Conservation (phyloP, 2,329 filamentous ascomycete genomes). For the Clarireedia hainanense region DNA sequence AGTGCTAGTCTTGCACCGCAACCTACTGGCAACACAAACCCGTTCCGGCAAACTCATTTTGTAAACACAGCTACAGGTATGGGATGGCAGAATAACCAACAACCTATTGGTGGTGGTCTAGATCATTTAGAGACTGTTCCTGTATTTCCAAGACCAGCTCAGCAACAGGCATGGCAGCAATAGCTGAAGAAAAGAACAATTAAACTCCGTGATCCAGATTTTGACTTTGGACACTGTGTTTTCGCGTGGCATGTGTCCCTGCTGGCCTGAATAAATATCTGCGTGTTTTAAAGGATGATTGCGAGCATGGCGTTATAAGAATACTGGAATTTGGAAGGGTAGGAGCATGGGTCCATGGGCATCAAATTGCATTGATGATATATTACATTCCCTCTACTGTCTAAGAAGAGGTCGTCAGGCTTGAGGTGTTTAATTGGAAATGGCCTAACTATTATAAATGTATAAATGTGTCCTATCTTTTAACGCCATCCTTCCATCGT, state of each 20-base stretch:
- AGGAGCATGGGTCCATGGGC: conserved; percentile 8
- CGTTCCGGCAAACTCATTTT: conserved; percentile 86
- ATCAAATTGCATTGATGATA: conserved; percentile 20
- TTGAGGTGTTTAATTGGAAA: conserved; percentile 12
- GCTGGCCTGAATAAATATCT: conserved; percentile 1
- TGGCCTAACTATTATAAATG: conserved; percentile 1
- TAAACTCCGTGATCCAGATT: background rate
- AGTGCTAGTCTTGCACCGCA: conserved; percentile 54
- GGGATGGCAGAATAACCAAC: conserved; percentile 76
- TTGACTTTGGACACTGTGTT: conserved; percentile 1
- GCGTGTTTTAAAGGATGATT: conserved; percentile 13
- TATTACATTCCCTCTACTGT: conserved; percentile 17
- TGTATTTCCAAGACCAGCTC: conserved; percentile 75
- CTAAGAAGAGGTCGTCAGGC: conserved; percentile 5
- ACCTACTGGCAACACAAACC: conserved; percentile 84
- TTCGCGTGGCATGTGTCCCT: background rate
- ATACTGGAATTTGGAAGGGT: conserved; percentile 3
- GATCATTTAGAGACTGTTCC: conserved; percentile 73
- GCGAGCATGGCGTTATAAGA: conserved; percentile 28
- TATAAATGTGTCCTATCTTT: background rate
- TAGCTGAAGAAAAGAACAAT: conserved; percentile 8
- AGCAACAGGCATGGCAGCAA: conserved; percentile 53
- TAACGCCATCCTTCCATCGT: too few relatives aligned
- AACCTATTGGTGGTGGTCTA: conserved; percentile 72
- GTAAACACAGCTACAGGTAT: conserved; percentile 82